Percentiles rank a stretch among this genome's conserved stretches.
These are phyloP conservation scores for Lachnellula subtilissima DNA, from an alignment of 2,329 filamentous ascomycete species.

Conservation along the genomic window DNA sequence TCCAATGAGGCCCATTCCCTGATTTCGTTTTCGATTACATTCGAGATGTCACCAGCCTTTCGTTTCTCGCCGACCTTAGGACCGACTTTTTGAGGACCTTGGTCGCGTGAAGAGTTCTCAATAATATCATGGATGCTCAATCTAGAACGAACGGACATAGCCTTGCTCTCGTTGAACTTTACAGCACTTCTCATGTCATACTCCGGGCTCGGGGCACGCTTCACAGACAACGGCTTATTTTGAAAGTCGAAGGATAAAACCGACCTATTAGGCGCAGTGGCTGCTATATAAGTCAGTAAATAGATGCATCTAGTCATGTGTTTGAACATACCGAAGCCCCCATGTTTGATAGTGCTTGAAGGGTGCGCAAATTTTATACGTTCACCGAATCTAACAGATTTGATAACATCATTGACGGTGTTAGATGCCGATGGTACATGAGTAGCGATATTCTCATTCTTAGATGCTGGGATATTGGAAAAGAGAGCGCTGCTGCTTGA, in stretches of 20 bases:
- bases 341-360: neutral
- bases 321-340: neutral
- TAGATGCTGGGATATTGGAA: neutral
- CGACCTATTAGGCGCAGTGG: neutral
- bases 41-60: constrained; percentile 30
- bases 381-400: neutral
- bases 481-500: neutral
- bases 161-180: constrained; percentile 24
- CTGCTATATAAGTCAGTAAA: neutral
- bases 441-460: neutral
- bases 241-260: neutral
- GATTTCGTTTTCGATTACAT: constrained; percentile 23
- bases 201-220: constrained; percentile 14
- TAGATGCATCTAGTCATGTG: neutral
- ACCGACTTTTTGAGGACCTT: neutral
- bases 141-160: constrained; percentile 18
- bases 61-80: constrained; percentile 20
- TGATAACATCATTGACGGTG: neutral
- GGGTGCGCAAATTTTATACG: neutral
- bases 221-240: neutral
- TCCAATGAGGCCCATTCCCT: constrained; percentile 21
- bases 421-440: neutral
- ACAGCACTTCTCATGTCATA: constrained; percentile 30
- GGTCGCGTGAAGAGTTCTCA: constrained; percentile 13
- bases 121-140: constrained; percentile 30